These are phyloP conservation scores for Kwoniella sp. DNA, from an alignment of 768 basidiomycete species.

Conservation along the genomic window DNA sequence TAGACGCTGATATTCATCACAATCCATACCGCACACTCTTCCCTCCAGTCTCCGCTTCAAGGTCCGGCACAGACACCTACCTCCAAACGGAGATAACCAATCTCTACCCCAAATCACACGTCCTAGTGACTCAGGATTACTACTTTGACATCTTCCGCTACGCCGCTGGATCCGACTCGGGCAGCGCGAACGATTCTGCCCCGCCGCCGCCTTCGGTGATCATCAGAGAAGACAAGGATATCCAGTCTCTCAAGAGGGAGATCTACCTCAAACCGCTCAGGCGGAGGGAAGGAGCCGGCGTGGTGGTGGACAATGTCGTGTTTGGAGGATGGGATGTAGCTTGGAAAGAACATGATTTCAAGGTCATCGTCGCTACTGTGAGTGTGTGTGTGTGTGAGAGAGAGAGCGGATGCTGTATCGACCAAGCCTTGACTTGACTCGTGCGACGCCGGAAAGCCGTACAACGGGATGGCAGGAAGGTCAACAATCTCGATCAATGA, in stretches of 20 bases:
- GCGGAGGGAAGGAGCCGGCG: constrained; percentile 40
- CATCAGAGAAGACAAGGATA: constrained; percentile 32
- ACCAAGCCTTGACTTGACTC: not conserved
- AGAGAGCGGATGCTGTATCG: not conserved
- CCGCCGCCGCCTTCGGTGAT: not conserved
- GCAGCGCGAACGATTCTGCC: too few relatives aligned
- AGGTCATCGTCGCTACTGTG: constrained; percentile 35
- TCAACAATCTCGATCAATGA: too few relatives aligned
- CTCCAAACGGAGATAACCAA: constrained; percentile 20
- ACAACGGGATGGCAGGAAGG: too few relatives aligned
- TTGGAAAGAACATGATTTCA: constrained; percentile 35
- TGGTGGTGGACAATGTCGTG: constrained; percentile 11
- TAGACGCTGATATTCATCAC: too few relatives aligned
- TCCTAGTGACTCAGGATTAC: constrained; percentile 34
- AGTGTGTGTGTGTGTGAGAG: too few relatives aligned
- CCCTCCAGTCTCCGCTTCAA: constrained; percentile 27
- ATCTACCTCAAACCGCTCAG: constrained; percentile 24
- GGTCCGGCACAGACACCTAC: constrained; percentile 32
- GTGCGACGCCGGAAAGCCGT: too few relatives aligned
- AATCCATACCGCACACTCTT: too few relatives aligned
- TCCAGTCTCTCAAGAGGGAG: constrained; percentile 26
- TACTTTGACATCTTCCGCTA: constrained; percentile 34
- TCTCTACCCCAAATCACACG: constrained; percentile 31
- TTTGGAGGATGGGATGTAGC: constrained; percentile 41
- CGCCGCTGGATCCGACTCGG: constrained; percentile 22